These are phyloP conservation scores for Metschnikowia orientalis DNA, from an alignment of 805 yeast species.

Conservation along the genomic window DNA sequence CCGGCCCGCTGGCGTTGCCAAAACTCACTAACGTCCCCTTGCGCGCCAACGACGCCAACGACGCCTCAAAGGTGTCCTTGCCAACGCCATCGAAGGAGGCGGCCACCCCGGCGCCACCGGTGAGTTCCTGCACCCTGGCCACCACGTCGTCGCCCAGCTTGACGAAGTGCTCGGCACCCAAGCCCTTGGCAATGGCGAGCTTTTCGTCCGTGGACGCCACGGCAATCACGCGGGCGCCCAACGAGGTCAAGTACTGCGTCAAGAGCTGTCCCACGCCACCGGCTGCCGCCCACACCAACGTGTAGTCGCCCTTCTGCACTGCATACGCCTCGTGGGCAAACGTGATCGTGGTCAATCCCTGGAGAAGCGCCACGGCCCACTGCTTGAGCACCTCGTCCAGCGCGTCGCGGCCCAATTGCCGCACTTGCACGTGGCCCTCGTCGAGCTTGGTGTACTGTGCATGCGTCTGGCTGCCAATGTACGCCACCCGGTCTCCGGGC, in stretches of 20 bases:
- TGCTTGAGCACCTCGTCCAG: constrained; percentile 46
- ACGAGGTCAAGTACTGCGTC: constrained; percentile 54
- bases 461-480: constrained; percentile 48
- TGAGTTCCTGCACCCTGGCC: constrained; percentile 53
- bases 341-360: constrained; percentile 77
- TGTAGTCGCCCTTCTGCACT: constrained; percentile 64
- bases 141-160: constrained; percentile 55
- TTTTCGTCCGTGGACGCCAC: constrained; percentile 77
- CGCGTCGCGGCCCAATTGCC: constrained; percentile 40
- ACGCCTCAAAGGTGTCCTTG: constrained; percentile 65
- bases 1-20: constrained; percentile 86
- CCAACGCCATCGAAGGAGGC: constrained; percentile 76
- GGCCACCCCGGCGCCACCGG: constrained; percentile 62
- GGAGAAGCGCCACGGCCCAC: constrained; percentile 60
- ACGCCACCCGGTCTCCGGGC: constrained; percentile 72
- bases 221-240: constrained; percentile 82
- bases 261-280: constrained; percentile 86
- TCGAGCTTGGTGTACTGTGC: constrained; percentile 66
- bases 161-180: constrained; percentile 76
- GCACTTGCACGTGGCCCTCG: constrained; percentile 20
- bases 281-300: constrained; percentile 88
- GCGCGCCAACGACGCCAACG: constrained; percentile 56
- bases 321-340: constrained; percentile 62
- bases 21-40: constrained; percentile 73
- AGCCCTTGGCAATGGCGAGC: constrained; percentile 54